Evolutionary conservation across 305 asterid species (phyloP).

Genomic region (Caryopteris hybrid): DNA sequence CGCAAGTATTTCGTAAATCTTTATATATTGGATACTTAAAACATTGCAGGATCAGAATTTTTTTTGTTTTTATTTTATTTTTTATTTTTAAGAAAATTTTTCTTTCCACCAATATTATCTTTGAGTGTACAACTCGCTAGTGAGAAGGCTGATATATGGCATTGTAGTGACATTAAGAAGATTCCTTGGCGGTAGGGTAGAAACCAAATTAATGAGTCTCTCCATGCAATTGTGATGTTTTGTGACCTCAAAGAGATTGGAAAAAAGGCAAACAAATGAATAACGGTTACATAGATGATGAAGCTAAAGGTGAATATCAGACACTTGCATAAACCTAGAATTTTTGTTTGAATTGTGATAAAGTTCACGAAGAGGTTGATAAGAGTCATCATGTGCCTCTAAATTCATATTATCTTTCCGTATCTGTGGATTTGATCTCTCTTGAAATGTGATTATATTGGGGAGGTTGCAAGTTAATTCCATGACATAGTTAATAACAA

Average conservation of each 20-base stretch:
- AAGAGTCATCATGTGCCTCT: neutral
- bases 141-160: neutral
- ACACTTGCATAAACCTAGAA: neutral
- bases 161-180: neutral
- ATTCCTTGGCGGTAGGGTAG: neutral
- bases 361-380: slow-evolving; percentile 8
- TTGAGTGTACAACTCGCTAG: neutral
- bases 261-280: neutral
- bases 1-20: neutral
- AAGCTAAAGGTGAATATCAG: neutral
- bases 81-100: too few relatives aligned
- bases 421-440: neutral
- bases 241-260: neutral
- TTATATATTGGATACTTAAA: neutral
- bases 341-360: neutral
- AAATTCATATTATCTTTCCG: neutral
- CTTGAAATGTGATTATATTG: slow-evolving; percentile 12
- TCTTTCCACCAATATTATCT: neutral
- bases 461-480: too few relatives aligned
- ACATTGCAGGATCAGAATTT: neutral
- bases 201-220: neutral
- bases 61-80: too few relatives aligned
- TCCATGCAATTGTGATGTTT: neutral
- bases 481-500: too few relatives aligned
- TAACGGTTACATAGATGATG: neutral